Evolutionary conservation across 1,139 yeast species (phyloP).

Genomic region (Blastobotrys petasosporus): DNA sequence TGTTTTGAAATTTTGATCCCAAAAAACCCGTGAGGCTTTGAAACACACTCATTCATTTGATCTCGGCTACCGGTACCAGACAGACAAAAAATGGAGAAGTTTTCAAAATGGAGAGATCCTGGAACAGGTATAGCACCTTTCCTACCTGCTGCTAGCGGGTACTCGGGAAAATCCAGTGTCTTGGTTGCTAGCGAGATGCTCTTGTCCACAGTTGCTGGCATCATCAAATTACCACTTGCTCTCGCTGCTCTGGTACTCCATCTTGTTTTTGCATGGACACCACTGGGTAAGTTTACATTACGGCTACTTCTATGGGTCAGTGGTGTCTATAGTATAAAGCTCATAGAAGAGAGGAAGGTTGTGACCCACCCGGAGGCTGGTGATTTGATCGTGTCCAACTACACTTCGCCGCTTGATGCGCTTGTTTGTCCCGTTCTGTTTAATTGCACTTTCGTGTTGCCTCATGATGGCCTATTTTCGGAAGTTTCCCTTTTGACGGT

Average conservation of each 20-base stretch:
- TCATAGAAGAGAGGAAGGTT: conserved; percentile 5
- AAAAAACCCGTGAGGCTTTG: neutral
- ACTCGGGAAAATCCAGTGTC: conserved; percentile 5
- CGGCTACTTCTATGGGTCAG: conserved; percentile 4
- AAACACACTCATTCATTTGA: neutral
- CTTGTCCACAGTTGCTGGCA: neutral
- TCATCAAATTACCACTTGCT: conserved; percentile 5
- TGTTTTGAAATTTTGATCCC: neutral
- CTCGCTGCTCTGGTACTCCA: conserved; percentile 2
- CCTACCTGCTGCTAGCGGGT: conserved; percentile 20
- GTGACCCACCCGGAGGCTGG: conserved; percentile 27
- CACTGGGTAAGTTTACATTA: conserved; percentile 8
- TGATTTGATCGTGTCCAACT: conserved; percentile 35
- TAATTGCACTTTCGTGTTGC: conserved; percentile 30
- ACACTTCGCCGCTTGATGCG: conserved; percentile 37
- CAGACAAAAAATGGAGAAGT: conserved; percentile 36
- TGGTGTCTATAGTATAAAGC: conserved; percentile 3
- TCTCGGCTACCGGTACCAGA: neutral
- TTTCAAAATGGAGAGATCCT: conserved; percentile 37
- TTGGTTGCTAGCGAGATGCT: conserved; percentile 5
- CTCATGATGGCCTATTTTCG: conserved; percentile 16
- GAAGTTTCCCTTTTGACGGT: conserved; percentile 8
- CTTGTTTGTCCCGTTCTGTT: conserved; percentile 28
- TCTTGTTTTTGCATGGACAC: conserved; percentile 1
- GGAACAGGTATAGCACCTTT: conserved; percentile 42